Evolutionary conservation across 495 filamentous ascomycete species (phyloP).

Genomic region (Trichoderma virens): DNA sequence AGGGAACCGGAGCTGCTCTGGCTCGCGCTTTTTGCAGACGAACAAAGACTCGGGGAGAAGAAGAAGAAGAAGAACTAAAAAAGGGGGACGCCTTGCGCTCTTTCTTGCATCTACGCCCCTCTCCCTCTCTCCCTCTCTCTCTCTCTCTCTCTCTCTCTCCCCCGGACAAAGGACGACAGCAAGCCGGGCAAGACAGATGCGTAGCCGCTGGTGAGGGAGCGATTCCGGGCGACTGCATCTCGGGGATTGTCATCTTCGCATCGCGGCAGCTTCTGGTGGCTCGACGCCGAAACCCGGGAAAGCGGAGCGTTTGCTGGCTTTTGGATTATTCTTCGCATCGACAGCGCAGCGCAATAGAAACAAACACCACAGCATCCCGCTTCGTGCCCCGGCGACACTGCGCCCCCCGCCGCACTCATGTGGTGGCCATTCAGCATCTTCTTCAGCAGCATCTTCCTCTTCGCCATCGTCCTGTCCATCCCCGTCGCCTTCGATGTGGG

Average conservation of each 20-base stretch:
- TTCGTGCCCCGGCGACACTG: background rate
- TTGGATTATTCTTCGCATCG: no score
- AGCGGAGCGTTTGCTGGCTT: background rate
- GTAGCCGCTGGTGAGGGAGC: background rate
- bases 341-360: background rate
- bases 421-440: constrained; percentile 67
- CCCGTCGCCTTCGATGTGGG: constrained; percentile 96
- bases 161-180: background rate
- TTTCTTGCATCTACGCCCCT: background rate
- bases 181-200: background rate
- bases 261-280: background rate
- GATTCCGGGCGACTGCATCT: constrained; percentile 7
- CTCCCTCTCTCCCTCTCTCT: no score
- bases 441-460: constrained; percentile 72
- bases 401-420: constrained; percentile 32
- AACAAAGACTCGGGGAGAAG: background rate
- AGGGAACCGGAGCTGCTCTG: background rate
- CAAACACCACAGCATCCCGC: background rate
- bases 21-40: background rate
- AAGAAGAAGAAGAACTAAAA: background rate
- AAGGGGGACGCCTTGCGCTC: background rate
- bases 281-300: background rate
- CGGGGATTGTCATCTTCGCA: constrained; percentile 1
- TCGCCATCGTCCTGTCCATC: constrained; percentile 83
- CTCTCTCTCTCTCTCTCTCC: no score